Evolutionary conservation across 2,329 filamentous ascomycete genomes (phyloP).

Genomic region (Fulvia fulva): DNA sequence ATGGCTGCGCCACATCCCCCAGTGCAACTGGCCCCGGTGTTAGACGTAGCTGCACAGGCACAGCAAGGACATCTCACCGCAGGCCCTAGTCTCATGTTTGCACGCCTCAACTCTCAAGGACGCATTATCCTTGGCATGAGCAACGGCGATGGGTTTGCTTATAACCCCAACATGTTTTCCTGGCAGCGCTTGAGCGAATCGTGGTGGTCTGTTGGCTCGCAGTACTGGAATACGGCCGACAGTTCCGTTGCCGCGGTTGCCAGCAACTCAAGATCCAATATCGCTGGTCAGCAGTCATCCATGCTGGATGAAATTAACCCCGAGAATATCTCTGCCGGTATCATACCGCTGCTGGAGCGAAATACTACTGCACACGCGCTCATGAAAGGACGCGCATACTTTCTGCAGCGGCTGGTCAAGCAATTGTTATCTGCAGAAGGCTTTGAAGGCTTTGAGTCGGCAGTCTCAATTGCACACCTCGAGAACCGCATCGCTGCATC

Average conservation of each 20-base stretch:
- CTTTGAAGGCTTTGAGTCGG: conserved; percentile 86
- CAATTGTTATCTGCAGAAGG: conserved; percentile 81
- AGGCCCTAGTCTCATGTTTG: conserved; percentile 82
- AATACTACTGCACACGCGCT: conserved; percentile 93
- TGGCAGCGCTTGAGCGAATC: conserved; percentile 96
- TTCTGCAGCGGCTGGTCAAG: conserved; percentile 87
- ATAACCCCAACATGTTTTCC: conserved; percentile 76
- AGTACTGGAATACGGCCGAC: conserved; percentile 98
- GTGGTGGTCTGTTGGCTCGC: conserved; percentile 97
- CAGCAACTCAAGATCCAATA: conserved; percentile 47
- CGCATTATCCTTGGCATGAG: conserved; percentile 84
- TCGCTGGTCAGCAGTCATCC: conserved; percentile 10
- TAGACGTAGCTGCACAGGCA: conserved; percentile 79
- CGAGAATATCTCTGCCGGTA: conserved; percentile 74
- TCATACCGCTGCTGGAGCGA: conserved; percentile 87
- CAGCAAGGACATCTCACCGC: conserved; percentile 74
- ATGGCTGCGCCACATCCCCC: conserved; percentile 78
- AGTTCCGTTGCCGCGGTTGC: conserved; percentile 79
- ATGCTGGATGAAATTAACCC: conserved; percentile 48
- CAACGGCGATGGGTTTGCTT: conserved; percentile 91
- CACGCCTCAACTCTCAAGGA: conserved; percentile 82
- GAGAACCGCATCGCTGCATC: conserved; percentile 93
- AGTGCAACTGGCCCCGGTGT: conserved; percentile 78
- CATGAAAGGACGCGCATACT: conserved; percentile 85
- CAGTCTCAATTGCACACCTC: conserved; percentile 86